Base-by-base conservation (phyloP, 495 filamentous ascomycete genomes). In the Corynascus novoguineensis region DNA sequence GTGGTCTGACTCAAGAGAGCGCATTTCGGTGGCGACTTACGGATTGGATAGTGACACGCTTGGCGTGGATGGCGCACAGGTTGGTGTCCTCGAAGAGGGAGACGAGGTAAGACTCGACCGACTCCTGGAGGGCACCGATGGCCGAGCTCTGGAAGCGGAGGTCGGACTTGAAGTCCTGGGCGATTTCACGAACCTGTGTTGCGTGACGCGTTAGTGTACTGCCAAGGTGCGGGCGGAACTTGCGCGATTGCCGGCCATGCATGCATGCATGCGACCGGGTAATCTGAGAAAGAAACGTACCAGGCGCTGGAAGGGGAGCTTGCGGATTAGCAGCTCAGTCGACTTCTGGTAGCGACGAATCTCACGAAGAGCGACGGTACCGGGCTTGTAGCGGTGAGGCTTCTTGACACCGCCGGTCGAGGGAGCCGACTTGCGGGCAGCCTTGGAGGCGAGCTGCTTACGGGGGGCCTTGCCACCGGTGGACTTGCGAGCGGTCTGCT, bases 291-390 rank as follows among this genome's bases (percentile, higher is more conserved):
- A 19, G 37, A 21, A 46, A 73, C 76, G 71, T 75, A 79, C 93
- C 71, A 99, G 83, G 81, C 93, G 95, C 86, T 99, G 93, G 89
- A 99, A 99, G 73, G 93, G 93, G 68, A 99, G 90, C 90, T 99
- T 99, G 86, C 93, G 93, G 86, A 99, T 99, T 68, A 99, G 78
- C 60, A 99, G 92, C 89, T 99, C 93, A 69, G 93, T 99, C 66
- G 91, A 96, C 86, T 99, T 99, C 86, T 99, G 93, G 86, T 99
- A 99, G 73, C 93, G 93, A 92, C 93, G 95, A 75, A 99, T 99
- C 83, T 99, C 93, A 92, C 93, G 93, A 68, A 99, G 93, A 92
- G 93, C 93, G 87, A 99, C 93, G 81, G 93, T 99, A 92, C 92
- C 92, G 74, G 93, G 93, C 92, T 97, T 99, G 76, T 99, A 99